phyloP scores from a whole-genome alignment of 106 monocot species.

The Narthecium ossifragum region DNA sequence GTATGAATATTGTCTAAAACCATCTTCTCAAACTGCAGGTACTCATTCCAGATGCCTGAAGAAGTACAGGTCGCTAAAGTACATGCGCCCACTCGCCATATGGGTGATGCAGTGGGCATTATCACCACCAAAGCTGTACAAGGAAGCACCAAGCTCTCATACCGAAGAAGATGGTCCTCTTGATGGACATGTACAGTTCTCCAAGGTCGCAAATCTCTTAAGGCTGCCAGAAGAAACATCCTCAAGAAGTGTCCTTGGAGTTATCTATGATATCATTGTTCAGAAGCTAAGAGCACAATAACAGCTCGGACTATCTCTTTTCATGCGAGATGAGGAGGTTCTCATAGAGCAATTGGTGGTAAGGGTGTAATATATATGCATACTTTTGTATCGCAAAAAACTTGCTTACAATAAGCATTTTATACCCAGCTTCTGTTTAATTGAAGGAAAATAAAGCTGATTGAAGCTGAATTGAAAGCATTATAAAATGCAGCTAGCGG shows the following conservation, averaged over 20 bases:
- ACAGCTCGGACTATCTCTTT: too few relatives aligned
- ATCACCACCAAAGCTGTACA: constrained; percentile 54
- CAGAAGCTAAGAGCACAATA: constrained; percentile 11
- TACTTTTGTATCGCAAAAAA: too few relatives aligned
- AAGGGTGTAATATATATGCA: too few relatives aligned
- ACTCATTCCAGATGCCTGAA: constrained; percentile 93
- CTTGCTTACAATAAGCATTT: too few relatives aligned
- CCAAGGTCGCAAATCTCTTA: constrained; percentile 60
- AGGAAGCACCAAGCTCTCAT: constrained; percentile 19
- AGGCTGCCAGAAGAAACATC: constrained; percentile 50
- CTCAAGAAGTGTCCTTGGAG: constrained; percentile 40
- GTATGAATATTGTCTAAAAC: too few relatives aligned
- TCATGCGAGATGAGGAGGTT: too few relatives aligned
- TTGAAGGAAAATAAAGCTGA: too few relatives aligned
- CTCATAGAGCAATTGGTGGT: too few relatives aligned
- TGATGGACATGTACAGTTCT: constrained; percentile 28
- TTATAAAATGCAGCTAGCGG: too few relatives aligned
- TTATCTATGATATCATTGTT: constrained; percentile 46
- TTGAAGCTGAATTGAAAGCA: too few relatives aligned
- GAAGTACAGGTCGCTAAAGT: constrained; percentile 75
- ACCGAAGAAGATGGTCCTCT: not conserved
- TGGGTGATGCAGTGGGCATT: constrained; percentile 99
- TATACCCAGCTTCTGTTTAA: too few relatives aligned
- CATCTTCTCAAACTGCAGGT: constrained; percentile 45
- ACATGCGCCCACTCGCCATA: constrained; percentile 94